Percentiles rank a stretch among this genome's conserved stretches.
These are phyloP conservation scores for Salix exigua DNA, from an alignment of 345 rosid species.

Conservation along the genomic window DNA sequence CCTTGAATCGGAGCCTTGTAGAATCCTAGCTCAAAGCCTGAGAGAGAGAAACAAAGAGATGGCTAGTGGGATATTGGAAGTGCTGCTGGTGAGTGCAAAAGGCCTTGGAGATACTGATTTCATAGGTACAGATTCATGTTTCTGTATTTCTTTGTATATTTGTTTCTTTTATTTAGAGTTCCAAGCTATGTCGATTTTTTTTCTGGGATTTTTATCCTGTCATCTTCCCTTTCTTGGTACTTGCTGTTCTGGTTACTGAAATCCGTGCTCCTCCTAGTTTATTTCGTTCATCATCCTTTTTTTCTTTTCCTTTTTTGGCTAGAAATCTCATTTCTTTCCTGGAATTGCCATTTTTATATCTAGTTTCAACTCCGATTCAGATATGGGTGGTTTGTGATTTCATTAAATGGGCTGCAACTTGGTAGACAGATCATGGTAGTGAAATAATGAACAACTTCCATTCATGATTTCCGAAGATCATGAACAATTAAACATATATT, in stretches of 20 bases:
- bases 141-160: background rate
- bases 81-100: constrained; percentile 57
- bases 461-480: background rate
- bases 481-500: background rate
- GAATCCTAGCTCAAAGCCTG: too few species aligned
- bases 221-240: background rate
- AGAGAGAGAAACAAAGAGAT: constrained; percentile 18
- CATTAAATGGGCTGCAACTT: background rate
- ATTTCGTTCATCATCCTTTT: background rate
- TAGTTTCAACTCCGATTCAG: background rate
- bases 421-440: background rate
- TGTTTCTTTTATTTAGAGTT: background rate
- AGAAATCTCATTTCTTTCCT: background rate
- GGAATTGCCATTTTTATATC: background rate
- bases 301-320: background rate
- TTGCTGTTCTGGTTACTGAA: background rate
- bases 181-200: background rate
- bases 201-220: background rate
- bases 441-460: background rate
- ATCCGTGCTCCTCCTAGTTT: background rate
- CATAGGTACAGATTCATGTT: constrained; percentile 35
- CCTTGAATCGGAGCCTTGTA: too few species aligned
- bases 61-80: constrained; percentile 79
- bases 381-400: background rate
- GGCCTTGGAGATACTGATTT: constrained; percentile 60